These are phyloP conservation scores for Pythium brassicae DNA, from an alignment of 352 stramenopile species.

Conservation along the genomic window DNA sequence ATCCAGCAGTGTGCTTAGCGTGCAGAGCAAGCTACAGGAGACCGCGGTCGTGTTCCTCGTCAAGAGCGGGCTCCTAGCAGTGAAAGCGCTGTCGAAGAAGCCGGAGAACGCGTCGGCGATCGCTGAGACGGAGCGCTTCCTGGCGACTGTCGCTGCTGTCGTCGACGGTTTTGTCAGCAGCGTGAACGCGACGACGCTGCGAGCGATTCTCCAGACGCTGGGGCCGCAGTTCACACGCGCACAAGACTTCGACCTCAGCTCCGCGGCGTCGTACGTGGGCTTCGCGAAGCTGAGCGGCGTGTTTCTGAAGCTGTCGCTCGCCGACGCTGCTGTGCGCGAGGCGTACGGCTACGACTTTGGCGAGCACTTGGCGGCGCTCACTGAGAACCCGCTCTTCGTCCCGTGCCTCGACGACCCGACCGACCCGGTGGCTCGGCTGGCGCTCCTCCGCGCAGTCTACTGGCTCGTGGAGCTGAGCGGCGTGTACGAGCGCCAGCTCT, in stretches of 20 bases:
- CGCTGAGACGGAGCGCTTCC: neutral
- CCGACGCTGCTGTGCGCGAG: conserved; percentile 11
- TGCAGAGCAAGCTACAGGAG: conserved; percentile 7
- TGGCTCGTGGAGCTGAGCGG: conserved; percentile 31
- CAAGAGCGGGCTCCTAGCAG: conserved; percentile 11
- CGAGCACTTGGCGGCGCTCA: conserved; percentile 27
- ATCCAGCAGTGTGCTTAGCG: conserved; percentile 6
- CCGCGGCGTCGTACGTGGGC: conserved; percentile 14
- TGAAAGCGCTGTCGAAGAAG: conserved; percentile 6
- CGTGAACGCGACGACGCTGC: neutral
- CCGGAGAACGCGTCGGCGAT: neutral
- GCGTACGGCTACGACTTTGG: conserved; percentile 26
- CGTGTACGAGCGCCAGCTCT: conserved; percentile 46
- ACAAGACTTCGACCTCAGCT: conserved; percentile 16
- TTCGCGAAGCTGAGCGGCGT: conserved; percentile 32
- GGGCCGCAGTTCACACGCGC: conserved; percentile 19
- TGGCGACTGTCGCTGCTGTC: conserved; percentile 4
- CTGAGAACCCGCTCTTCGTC: conserved; percentile 25
- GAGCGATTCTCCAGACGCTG: conserved; percentile 14
- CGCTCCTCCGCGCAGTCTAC: conserved; percentile 37
- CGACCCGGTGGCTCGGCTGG: conserved; percentile 17
- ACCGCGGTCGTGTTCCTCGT: conserved; percentile 11
- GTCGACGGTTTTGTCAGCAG: conserved; percentile 5
- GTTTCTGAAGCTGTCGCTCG: conserved; percentile 27
- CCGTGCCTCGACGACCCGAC: conserved; percentile 15